Evolutionary conservation across 1,284 basidiomycete species (phyloP).

Genomic region (Ceratobasidium sp.): DNA sequence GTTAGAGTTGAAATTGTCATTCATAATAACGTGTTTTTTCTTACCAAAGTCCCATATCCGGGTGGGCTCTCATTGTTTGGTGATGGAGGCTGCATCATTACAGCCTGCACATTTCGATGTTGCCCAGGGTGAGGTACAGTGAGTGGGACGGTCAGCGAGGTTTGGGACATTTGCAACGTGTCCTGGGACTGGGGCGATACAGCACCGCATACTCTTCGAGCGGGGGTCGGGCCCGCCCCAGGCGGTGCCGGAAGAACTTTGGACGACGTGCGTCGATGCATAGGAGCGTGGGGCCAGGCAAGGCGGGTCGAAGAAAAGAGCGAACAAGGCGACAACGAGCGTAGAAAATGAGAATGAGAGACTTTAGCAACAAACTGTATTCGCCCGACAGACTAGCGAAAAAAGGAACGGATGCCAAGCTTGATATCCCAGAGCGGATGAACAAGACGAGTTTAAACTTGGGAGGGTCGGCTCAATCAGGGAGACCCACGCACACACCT

Average conservation of each 20-base stretch:
- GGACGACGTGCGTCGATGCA: slow-evolving; percentile 38
- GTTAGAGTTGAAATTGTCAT: not conserved
- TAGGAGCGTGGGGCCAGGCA: not conserved
- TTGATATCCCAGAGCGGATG: not conserved
- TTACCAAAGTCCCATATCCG: not conserved
- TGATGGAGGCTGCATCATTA: slow-evolving; percentile 36
- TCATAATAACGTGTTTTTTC: not conserved
- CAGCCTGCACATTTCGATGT: slow-evolving; percentile 23
- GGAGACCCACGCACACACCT: not conserved
- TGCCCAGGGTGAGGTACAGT: not conserved
- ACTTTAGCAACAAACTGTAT: not conserved
- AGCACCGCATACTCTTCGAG: not conserved
- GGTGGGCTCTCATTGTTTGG: not conserved
- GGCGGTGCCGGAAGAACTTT: slow-evolving; percentile 7
- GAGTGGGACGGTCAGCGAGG: slow-evolving; percentile 12
- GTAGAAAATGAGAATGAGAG: not conserved
- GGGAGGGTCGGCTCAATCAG: slow-evolving; percentile 11
- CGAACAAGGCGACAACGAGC: not conserved
- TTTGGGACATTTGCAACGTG: not conserved
- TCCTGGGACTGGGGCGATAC: not conserved
- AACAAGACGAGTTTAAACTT: not conserved
- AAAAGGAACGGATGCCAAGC: slow-evolving; percentile 11
- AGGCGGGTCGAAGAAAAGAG: not conserved
- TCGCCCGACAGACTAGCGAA: not conserved
- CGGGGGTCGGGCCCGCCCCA: not conserved